A percentile compares a stretch with the other conserved stretches of the same genome.
These are phyloP conservation scores for Solanum bulbocastanum DNA, from an alignment of 257 asterid genomes.

Conservation along the genomic window DNA sequence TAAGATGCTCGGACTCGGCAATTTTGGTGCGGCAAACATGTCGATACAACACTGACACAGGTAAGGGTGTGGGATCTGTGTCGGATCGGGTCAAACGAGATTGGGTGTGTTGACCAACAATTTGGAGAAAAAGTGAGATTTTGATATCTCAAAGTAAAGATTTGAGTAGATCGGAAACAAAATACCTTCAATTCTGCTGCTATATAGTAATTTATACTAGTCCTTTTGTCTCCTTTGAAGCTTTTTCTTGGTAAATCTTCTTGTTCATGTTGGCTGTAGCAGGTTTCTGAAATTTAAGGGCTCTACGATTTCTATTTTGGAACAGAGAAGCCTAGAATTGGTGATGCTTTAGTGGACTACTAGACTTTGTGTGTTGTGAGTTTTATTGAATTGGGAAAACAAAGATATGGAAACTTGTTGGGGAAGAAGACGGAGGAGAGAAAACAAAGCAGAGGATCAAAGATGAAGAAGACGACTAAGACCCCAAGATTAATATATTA, in stretches of 20 bases:
- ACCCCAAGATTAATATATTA: background rate
- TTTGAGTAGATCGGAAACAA: background rate
- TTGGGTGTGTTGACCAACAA: background rate
- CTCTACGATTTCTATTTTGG: background rate
- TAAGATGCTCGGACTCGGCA: background rate
- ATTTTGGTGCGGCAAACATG: background rate
- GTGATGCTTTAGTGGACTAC: background rate
- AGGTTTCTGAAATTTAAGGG: background rate
- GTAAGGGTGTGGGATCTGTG: background rate
- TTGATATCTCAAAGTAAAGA: background rate
- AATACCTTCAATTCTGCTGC: background rate
- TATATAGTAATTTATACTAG: background rate
- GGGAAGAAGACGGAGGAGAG: background rate
- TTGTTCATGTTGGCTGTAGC: background rate
- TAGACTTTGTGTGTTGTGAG: background rate
- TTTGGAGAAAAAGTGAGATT: background rate
- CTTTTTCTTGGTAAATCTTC: background rate
- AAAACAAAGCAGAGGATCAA: background rate
- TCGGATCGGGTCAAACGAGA: background rate
- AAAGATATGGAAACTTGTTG: background rate
- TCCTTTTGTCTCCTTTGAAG: background rate
- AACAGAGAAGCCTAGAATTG: background rate
- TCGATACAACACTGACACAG: background rate
- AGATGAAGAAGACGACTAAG: background rate
- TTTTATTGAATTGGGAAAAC: background rate